Base-by-base conservation (phyloP, 495 filamentous ascomycete genomes). In the Penicillium herquei region DNA sequence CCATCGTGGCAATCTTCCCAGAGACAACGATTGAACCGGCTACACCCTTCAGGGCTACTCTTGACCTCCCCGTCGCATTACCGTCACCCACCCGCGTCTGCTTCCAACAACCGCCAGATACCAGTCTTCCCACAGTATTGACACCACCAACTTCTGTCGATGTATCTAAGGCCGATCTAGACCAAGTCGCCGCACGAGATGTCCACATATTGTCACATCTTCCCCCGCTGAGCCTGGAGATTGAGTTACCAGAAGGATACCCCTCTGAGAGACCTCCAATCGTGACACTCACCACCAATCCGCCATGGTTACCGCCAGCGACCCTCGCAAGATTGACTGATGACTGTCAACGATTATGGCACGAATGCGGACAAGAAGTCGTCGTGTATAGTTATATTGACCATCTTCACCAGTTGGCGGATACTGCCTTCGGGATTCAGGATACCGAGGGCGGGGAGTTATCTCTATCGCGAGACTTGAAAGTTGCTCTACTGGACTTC, bases 371-470 rank as follows among this genome's bases (percentile, higher is more conserved):
- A 1, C 83, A 75, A 26, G 84, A 86, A 59, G 82, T 88, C 60
- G 85, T 95, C 6, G 81, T 96, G 13, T 98, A 83, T 68, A 81
- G 84, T 0, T 96, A 92, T 57, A 93, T 98, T 55, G 92, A 96
- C 70, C 83, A 86, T 62, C 72, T 98, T 26, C 90, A 94, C 62
- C 89, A 91, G 71, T 80, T 85, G 3, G 83, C 87, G 14, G 91
- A 96, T 57, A 73, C 79, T 7, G 85, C 82, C 1, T 97, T 97
- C 66, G 87, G 81, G n/a, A 75, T 94, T 12, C 75, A 81, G 17
- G 78, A 83, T 39, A 67, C 70, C 6, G 66, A 78, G 3, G 78
- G 79, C 17, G 70, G 71, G 3, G 73, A 76, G 53, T 50, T 76
- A 1, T 66, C 49, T 40, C 58, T 80, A 30, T 62, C 68, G 11